Base-by-base conservation (phyloP, 192 early-diverging fungal species). In the Coemansia sp. region DNA sequence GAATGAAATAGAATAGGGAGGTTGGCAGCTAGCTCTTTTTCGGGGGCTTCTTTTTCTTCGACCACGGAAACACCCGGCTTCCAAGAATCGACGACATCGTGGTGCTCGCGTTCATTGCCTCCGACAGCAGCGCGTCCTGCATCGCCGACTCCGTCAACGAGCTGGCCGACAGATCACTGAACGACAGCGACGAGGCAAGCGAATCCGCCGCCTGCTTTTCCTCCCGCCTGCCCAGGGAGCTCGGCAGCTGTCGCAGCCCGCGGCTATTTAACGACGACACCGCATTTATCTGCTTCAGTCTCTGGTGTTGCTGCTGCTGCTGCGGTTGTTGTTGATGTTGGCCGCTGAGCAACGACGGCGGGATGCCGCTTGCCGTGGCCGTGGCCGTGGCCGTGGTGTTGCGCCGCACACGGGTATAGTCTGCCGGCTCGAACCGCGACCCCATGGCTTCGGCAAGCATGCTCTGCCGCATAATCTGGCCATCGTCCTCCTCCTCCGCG, bases 71-170 rank as follows among this genome's bases (percentile, higher is more conserved):
- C 71, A 82, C 65, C 0, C 74, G 65, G 53, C 79, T 82, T 23
- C 74, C 74, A 0, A 82, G 62, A 26, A 82, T 58, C 12, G 79
- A 80, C 8, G 70, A 68, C 79, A 82, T 76, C 13, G 65, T 63
- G 3, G 79, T 76, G 74, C 74, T 76, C 0, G 64, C 71, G 40
- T 72, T 75, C 79, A 82, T 73, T 11, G 74, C 74, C 23, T 82
- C 79, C 0, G 79, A 65, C 9, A 82, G 63, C 26, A 82, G 59
- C 19, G 79, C 79, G 53, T 82, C 79, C 56, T 82, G 79, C 79
- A 82, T 76, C 0, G 79, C 79, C n/a, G 79, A 82, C 43, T 76
- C 74, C 2, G 74, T 82, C 63, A 82, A 23, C 19, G 79, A 82
- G 54, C 65, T 77, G 60, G 58, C 67, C 2, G 79, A 82, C 62